Evolutionary conservation across 2,329 filamentous ascomycete genomes (phyloP), one percentile per base, ranked within the genome.

Genomic region (Botrytis fabae): DNA sequence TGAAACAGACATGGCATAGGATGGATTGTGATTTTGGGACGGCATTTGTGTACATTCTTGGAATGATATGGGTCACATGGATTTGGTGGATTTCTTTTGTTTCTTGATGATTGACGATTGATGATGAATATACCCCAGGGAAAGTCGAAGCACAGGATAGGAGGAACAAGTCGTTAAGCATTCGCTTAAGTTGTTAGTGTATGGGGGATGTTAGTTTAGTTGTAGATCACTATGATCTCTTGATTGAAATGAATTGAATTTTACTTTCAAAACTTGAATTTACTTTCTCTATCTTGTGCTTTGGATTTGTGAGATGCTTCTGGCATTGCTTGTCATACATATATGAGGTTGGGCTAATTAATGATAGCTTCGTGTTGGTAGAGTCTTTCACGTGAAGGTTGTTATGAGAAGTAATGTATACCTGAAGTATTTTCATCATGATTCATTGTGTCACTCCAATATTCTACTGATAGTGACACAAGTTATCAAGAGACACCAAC

Each of bases 41-140:
- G 35, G 48, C 48, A 57, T 28, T 16, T 68, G 9, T 54, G 35
- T 57, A 28, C 46, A 54, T 40, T 38, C 54, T 57, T 18, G 6
- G 44, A 28, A 64, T 32, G 42, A 46, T 35, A 32, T 25, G 18
- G 28, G 8, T 25, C 20, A 6, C 22, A 25, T 48, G 44, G 59
- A 38, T 25, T 16, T 9, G 12, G 16, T 40, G 38, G 38, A 20
- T 25, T 68, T 40, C 7, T 14, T 54, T 54, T 51, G 9, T 42
- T 68, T 9, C 2, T 28, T 62, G 60, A 62, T 28, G 60, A 62
- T 63, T 62, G 25, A 51, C 38, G 63, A 66, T 66, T 68, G 35
- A 68, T 68, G 64, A 68, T 68, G 48, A 68, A 68, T 68, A 68
- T 68, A 68, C 64, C 64, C 64, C 64, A 28, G 5, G 48, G 35